Percentiles rank a stretch among this genome's conserved stretches.
These are phyloP conservation scores for Paramarasmius palmivorus DNA, from an alignment of 1,284 basidiomycete species.

Conservation along the genomic window DNA sequence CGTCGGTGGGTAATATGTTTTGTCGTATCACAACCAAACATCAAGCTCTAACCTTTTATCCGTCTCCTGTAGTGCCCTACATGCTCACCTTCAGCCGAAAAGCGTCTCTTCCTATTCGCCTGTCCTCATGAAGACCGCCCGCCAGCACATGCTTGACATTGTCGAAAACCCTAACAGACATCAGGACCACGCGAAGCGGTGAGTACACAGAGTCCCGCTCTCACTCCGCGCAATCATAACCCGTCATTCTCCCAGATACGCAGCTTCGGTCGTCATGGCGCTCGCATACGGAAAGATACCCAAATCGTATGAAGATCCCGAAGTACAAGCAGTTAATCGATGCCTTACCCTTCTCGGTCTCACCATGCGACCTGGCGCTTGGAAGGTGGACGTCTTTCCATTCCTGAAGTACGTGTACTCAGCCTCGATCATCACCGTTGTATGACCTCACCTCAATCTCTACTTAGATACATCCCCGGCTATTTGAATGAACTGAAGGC, in stretches of 20 bases:
- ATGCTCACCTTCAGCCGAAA: conserved; percentile 38
- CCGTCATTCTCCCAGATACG: conserved; percentile 45
- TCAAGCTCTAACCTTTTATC: too few relatives aligned
- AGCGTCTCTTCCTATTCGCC: conserved; percentile 30
- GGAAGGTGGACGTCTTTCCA: conserved; percentile 59
- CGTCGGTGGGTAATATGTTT: conserved; percentile 12
- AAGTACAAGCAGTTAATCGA: conserved; percentile 52
- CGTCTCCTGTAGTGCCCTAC: conserved; percentile 26
- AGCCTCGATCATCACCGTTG: conserved; percentile 8
- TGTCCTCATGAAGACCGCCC: conserved; percentile 36
- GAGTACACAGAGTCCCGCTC: not conserved
- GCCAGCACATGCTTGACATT: conserved; percentile 37
- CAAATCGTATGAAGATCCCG: conserved; percentile 54
- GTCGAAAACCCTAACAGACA: conserved; percentile 35
- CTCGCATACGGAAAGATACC: conserved; percentile 65
- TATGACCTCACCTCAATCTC: not conserved
- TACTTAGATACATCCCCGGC: conserved; percentile 51
- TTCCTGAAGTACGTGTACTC: conserved; percentile 49
- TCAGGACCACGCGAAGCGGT: conserved; percentile 31
- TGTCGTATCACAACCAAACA: too few relatives aligned
- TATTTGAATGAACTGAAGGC: conserved; percentile 52
- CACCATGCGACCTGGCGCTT: conserved; percentile 55
- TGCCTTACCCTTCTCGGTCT: conserved; percentile 47
- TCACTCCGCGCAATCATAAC: not conserved
- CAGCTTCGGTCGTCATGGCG: conserved; percentile 62